These are phyloP conservation scores for Kentomonas sorsogonicus DNA, from an alignment of 208 protist species.

Conservation along the genomic window DNA sequence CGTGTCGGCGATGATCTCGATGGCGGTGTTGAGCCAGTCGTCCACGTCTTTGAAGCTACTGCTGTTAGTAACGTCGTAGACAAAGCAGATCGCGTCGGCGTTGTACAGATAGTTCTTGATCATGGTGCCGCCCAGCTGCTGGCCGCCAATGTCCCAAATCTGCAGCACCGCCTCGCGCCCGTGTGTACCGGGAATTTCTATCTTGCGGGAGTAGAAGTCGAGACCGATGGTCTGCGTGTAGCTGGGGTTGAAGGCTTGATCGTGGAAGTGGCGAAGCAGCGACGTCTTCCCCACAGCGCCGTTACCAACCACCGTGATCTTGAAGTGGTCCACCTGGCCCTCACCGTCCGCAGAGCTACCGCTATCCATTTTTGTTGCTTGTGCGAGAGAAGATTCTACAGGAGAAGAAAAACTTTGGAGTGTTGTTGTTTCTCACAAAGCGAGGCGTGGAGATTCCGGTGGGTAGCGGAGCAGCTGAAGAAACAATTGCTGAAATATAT, in stretches of 20 bases:
- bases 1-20: conserved; percentile 37
- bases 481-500: no score
- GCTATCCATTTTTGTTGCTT: conserved; percentile 53
- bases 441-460: no score
- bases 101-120: conserved; percentile 92
- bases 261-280: conserved; percentile 82
- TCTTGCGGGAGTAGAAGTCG: conserved; percentile 93
- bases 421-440: no score
- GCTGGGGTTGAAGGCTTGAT: conserved; percentile 69
- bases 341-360: conserved; percentile 57
- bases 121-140: conserved; percentile 93
- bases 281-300: conserved; percentile 93
- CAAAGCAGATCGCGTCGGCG: conserved; percentile 85
- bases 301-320: conserved; percentile 75
- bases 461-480: no score
- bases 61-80: conserved; percentile 92
- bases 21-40: conserved; percentile 92
- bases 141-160: conserved; percentile 95
- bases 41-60: conserved; percentile 90
- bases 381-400: background rate
- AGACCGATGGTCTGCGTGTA: conserved; percentile 96
- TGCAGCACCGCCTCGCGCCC: conserved; percentile 65
- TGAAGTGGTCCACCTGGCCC: conserved; percentile 39
- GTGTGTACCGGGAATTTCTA: conserved; percentile 54
- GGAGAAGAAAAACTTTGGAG: background rate